These are phyloP conservation scores for Umbilicaria muhlenbergii DNA, from an alignment of 495 filamentous ascomycete species.

Conservation along the genomic window DNA sequence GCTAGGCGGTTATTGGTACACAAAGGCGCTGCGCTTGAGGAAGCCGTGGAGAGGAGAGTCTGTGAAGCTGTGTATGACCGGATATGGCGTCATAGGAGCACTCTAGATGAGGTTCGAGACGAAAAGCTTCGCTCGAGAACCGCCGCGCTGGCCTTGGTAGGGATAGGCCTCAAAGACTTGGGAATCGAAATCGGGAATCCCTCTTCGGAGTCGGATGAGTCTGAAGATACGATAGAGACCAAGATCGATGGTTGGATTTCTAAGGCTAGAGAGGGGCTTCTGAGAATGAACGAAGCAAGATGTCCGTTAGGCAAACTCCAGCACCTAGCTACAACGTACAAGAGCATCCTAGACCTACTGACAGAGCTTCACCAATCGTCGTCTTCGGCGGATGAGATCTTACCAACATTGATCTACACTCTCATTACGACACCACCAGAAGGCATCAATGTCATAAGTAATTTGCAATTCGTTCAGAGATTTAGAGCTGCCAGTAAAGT, in stretches of 20 bases:
- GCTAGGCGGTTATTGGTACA: conserved; percentile 62
- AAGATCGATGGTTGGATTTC: conserved; percentile 60
- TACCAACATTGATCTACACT: conserved; percentile 90
- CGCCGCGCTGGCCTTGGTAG: conserved; percentile 76
- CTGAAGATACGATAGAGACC: conserved; percentile 33
- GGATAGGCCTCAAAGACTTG: conserved; percentile 75
- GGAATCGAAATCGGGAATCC: conserved; percentile 54
- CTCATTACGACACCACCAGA: conserved; percentile 81
- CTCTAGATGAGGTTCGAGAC: conserved; percentile 88
- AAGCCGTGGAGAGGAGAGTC: conserved; percentile 77
- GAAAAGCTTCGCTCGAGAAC: conserved; percentile 91
- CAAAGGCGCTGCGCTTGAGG: conserved; percentile 65
- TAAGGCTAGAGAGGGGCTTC: conserved; percentile 54
- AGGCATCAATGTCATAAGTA: conserved; percentile 79
- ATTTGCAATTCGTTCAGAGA: conserved; percentile 82
- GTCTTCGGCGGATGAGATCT: conserved; percentile 90
- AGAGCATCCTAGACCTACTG: conserved; percentile 83
- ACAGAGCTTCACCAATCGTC: conserved; percentile 62
- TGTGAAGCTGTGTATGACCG: conserved; percentile 77
- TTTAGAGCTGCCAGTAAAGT: conserved; percentile 79
- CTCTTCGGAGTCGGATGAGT: conserved; percentile 17
- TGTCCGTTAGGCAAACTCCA: conserved; percentile 86
- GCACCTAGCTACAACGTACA: conserved; percentile 75
- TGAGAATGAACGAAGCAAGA: conserved; percentile 71
- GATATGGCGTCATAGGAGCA: conserved; percentile 81